Conservation (phyloP, 2,329 filamentous ascomycete genomes). For the Ascochyta clinopodiicola region DNA sequence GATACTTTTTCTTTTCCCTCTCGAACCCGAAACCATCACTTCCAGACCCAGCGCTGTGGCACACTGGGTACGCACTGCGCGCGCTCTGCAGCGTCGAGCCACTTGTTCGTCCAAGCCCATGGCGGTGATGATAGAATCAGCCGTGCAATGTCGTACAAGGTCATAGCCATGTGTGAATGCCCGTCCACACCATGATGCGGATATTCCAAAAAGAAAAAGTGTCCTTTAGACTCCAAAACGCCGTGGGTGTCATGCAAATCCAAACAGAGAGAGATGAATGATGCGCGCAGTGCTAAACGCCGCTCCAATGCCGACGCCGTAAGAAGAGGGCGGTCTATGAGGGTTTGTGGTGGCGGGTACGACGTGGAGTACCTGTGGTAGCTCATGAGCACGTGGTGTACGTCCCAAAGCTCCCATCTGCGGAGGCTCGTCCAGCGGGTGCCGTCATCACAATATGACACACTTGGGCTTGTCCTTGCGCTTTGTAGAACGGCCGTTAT, state of each 20-base stretch:
- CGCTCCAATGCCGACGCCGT: slow-evolving; percentile 46
- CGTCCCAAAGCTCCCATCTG: slow-evolving; percentile 31
- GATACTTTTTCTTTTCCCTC: slow-evolving; percentile 6
- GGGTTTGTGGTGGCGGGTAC: slow-evolving; percentile 32
- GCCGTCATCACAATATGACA: slow-evolving; percentile 39
- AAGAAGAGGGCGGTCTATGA: slow-evolving; percentile 40
- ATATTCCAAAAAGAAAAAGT: slow-evolving; percentile 18
- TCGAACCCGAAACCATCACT: neutral
- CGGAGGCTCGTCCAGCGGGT: slow-evolving; percentile 10
- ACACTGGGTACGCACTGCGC: neutral
- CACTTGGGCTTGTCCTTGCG: slow-evolving; percentile 43
- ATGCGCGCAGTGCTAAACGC: slow-evolving; percentile 45
- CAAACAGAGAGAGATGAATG: slow-evolving; percentile 29
- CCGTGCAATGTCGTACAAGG: slow-evolving; percentile 33
- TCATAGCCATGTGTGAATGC: slow-evolving; percentile 22
- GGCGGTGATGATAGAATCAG: slow-evolving; percentile 21
- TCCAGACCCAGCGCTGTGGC: neutral
- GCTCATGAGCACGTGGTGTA: slow-evolving; percentile 36
- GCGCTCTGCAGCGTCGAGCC: slow-evolving; percentile 3
- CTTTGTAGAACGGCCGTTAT: slow-evolving; percentile 20
- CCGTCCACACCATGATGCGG: slow-evolving; percentile 20
- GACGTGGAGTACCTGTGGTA: slow-evolving; percentile 29
- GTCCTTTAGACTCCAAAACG: slow-evolving; percentile 39
- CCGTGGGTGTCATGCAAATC: slow-evolving; percentile 41
- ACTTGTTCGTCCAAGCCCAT: slow-evolving; percentile 5